A percentile compares a stretch with the other conserved stretches of the same genome.
phyloP scores from a whole-genome alignment of 2,329 filamentous ascomycete genomes.

The Penicillium psychrosexuale region DNA sequence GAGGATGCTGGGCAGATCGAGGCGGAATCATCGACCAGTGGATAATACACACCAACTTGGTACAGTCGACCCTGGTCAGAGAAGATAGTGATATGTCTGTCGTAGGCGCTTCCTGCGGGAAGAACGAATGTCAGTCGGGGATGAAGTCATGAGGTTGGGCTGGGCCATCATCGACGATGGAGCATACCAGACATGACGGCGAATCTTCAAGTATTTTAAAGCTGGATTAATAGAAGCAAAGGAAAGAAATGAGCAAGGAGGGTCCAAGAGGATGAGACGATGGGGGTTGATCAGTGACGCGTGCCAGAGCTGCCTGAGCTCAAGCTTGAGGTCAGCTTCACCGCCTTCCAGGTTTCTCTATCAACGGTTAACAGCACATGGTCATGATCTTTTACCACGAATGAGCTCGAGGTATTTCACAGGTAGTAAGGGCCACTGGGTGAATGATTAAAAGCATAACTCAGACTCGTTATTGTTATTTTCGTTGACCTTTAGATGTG shows the following conservation, averaged over 20 bases:
- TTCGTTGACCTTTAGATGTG: not conserved
- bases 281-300: slow-evolving; percentile 29
- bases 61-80: slow-evolving; percentile 97
- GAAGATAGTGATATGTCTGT: slow-evolving; percentile 99
- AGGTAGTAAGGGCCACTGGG: too few species aligned
- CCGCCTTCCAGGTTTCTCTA: slow-evolving; percentile 28
- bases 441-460: too few species aligned
- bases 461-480: not conserved
- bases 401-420: not conserved
- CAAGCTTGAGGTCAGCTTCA: slow-evolving; percentile 36
- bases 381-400: not conserved
- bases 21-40: not conserved
- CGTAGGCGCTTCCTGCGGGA: slow-evolving; percentile 73
- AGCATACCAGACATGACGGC: slow-evolving; percentile 46
- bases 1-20: not conserved
- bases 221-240: slow-evolving; percentile 7
- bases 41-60: slow-evolving; percentile 75
- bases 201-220: slow-evolving; percentile 14
- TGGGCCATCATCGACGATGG: slow-evolving; percentile 8
- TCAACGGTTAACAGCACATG: not conserved
- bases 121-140: slow-evolving; percentile 27
- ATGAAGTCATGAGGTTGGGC: slow-evolving; percentile 29
- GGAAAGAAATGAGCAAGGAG: slow-evolving; percentile 2
- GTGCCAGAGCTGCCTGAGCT: slow-evolving; percentile 41
- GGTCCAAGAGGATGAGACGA: slow-evolving; percentile 17